Conservation (phyloP, 2,329 filamentous ascomycete genomes). For the Cercospora brassicicola region DNA sequence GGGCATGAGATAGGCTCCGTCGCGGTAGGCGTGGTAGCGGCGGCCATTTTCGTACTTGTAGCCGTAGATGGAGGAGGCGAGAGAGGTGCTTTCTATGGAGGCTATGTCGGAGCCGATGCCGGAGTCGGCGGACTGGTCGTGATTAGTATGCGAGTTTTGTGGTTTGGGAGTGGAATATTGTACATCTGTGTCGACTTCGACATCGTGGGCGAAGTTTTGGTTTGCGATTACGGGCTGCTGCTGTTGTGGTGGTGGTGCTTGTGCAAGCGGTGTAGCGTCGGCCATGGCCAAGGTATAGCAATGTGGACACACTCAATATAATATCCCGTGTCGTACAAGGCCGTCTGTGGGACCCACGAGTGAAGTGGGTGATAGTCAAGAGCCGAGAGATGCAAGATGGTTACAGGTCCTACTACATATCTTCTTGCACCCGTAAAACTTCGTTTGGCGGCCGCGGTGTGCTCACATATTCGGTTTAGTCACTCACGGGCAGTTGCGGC, state of each 20-base stretch:
- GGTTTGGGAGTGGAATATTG: neutral
- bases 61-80: conserved; percentile 21
- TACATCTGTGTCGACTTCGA: conserved; percentile 19
- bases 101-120: conserved; percentile 15
- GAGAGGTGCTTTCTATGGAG: conserved; percentile 15
- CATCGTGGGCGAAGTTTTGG: conserved; percentile 1
- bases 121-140: conserved; percentile 12
- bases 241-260: neutral
- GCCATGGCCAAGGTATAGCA: neutral
- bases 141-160: neutral
- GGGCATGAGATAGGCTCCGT: conserved; percentile 28
- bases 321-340: neutral
- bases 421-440: neutral
- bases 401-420: neutral
- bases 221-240: neutral
- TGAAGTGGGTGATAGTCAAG: neutral
- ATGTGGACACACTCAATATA: neutral
- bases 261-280: neutral
- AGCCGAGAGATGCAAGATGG: neutral
- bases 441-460: neutral
- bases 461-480: neutral
- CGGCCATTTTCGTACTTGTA: conserved; percentile 24
- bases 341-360: neutral
- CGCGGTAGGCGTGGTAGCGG: conserved; percentile 25
- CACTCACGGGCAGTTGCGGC: neutral